Evolutionary conservation across 192 early-diverging fungal species (phyloP).

Genomic region (Coemansia sp.): DNA sequence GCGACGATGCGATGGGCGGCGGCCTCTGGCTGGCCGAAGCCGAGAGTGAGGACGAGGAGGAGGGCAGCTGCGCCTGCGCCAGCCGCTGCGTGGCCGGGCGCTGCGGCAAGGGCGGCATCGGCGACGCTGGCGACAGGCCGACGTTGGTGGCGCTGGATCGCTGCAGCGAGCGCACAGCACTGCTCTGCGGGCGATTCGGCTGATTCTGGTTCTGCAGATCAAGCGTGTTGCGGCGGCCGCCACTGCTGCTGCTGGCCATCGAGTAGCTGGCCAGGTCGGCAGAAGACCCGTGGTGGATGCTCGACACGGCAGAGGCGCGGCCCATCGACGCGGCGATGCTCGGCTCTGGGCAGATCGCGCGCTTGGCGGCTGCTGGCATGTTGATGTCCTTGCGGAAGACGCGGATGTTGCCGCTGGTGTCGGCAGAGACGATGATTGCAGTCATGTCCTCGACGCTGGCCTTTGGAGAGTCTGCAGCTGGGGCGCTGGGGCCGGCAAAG

Average conservation of each 20-base stretch:
- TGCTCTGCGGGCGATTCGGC: conserved; percentile 4
- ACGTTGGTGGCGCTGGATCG: conserved; percentile 2
- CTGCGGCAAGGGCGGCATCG: neutral
- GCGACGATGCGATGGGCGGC: neutral
- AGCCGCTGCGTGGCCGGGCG: conserved; percentile 1
- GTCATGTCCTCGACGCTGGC: conserved; percentile 41
- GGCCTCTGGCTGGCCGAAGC: neutral
- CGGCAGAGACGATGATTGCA: conserved; percentile 67
- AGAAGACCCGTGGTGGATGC: neutral
- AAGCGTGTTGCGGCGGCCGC: conserved; percentile 2
- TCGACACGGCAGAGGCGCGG: conserved; percentile 4
- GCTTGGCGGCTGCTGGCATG: conserved; percentile 3
- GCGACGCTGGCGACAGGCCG: conserved; percentile 2
- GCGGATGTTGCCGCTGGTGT: conserved; percentile 63
- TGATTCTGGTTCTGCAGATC: neutral
- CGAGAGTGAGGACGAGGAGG: too few species aligned
- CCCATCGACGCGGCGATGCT: conserved; percentile 5
- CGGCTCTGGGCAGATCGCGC: neutral
- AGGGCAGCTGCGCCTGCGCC: neutral
- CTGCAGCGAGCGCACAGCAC: neutral
- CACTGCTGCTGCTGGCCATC: neutral
- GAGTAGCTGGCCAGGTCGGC: conserved; percentile 10
- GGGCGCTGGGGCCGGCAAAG: conserved; percentile 22
- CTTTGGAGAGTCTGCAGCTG: neutral
- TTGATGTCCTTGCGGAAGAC: conserved; percentile 70